Evolutionary conservation across 2,329 filamentous ascomycete species (phyloP).

Genomic region (Trichoderma koningii): DNA sequence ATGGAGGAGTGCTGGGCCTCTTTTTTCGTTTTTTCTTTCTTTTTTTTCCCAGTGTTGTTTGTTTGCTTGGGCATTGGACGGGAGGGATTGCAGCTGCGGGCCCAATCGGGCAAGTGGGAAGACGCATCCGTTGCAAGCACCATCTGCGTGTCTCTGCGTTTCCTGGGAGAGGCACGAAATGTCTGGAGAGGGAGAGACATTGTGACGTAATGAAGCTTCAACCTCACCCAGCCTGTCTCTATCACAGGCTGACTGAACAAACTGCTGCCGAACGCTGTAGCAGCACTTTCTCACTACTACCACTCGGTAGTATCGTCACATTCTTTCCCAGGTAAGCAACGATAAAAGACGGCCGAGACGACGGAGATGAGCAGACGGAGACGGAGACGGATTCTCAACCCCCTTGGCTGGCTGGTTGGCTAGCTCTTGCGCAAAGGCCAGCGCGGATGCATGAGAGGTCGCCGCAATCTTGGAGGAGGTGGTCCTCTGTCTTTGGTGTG

Average conservation of each 20-base stretch:
- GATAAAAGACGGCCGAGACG: too few relatives aligned
- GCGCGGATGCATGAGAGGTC: slow-evolving; percentile 16
- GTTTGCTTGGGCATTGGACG: background rate
- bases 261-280: too few relatives aligned
- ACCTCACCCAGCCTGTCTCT: background rate
- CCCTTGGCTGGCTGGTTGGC: background rate
- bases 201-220: slow-evolving; percentile 24
- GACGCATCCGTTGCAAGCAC: slow-evolving; percentile 24
- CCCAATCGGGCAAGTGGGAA: slow-evolving; percentile 24
- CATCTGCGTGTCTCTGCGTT: background rate
- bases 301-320: too few relatives aligned
- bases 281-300: too few relatives aligned
- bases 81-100: slow-evolving; percentile 13
- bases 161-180: background rate
- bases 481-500: slow-evolving; percentile 6
- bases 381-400: background rate
- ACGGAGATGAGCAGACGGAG: background rate
- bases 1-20: background rate
- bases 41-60: background rate
- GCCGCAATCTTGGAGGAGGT: slow-evolving; percentile 22
- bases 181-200: background rate
- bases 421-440: slow-evolving; percentile 18
- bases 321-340: background rate
- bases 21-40: background rate
- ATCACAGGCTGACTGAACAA: too few relatives aligned